Evolutionary conservation across 495 filamentous ascomycete species (phyloP).

Genomic region (Pseudotulostoma volvatum): DNA sequence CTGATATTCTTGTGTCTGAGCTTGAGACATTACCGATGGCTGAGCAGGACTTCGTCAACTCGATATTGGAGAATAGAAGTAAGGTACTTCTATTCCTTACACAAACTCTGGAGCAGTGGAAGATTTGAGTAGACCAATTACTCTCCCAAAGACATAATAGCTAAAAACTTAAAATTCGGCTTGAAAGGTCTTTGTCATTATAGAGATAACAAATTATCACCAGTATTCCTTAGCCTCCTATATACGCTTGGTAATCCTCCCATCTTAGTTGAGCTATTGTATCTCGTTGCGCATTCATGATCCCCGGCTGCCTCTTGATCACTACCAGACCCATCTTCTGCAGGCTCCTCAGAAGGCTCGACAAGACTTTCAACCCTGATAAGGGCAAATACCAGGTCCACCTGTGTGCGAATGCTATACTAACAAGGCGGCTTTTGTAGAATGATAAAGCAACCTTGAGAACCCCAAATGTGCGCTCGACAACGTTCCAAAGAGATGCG

Average conservation of each 20-base stretch:
- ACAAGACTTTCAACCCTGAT: not conserved
- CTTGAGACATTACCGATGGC: too few relatives aligned
- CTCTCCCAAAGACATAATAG: too few relatives aligned
- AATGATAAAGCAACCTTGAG: not conserved
- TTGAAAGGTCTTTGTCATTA: too few relatives aligned
- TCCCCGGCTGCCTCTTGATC: not conserved
- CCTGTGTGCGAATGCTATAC: not conserved
- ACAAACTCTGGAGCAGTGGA: too few relatives aligned
- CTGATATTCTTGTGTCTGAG: not conserved
- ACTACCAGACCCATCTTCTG: too few relatives aligned
- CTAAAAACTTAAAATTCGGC: too few relatives aligned
- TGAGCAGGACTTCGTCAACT: not conserved
- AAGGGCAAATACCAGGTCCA: not conserved
- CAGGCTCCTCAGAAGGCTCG: too few relatives aligned
- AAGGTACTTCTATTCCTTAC: too few relatives aligned
- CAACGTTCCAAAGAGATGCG: not conserved
- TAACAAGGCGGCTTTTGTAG: not conserved
- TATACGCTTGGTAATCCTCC: not conserved
- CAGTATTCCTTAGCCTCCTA: too few relatives aligned
- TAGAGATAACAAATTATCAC: too few relatives aligned
- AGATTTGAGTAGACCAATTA: too few relatives aligned
- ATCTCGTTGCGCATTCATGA: not conserved
- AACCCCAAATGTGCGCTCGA: not conserved
- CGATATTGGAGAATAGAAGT: not conserved
- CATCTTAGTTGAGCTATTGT: not conserved